phyloP scores from a whole-genome alignment of 202 grass and related monocot species.

The Cymbopogon flexuosus region DNA sequence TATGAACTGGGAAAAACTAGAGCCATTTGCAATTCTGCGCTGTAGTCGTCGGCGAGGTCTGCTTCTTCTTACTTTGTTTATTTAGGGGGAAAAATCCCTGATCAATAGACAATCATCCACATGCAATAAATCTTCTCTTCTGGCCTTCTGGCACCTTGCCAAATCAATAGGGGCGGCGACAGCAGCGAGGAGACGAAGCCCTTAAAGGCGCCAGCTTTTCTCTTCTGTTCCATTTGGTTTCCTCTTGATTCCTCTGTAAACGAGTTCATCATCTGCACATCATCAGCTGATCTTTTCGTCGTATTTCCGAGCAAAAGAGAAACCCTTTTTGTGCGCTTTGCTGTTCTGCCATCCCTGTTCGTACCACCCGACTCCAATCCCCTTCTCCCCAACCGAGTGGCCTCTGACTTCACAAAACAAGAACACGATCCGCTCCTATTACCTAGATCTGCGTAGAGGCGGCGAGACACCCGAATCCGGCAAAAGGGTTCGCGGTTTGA shows the following conservation, averaged over 20 bases:
- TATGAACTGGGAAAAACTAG: neutral
- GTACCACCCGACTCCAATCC: neutral
- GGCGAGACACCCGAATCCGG: constrained; percentile 21
- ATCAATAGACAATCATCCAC: neutral
- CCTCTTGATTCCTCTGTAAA: neutral
- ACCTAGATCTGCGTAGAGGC: constrained; percentile 46
- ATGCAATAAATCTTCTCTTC: constrained; percentile 17
- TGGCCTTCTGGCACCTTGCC: constrained; percentile 1
- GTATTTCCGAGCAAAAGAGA: neutral
- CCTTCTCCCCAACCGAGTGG: neutral
- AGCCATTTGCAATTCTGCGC: neutral
- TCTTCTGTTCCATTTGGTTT: neutral
- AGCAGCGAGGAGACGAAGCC: neutral
- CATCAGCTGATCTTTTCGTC: neutral
- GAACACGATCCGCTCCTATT: constrained; percentile 11
- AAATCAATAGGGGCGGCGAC: neutral
- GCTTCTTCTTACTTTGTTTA: neutral
- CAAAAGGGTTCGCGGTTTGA: constrained; percentile 1
- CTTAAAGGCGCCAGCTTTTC: constrained; percentile 7
- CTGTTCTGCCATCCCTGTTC: neutral
- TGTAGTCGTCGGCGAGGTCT: neutral
- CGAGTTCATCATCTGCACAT: neutral
- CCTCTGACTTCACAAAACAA: neutral
- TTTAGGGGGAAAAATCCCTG: neutral
- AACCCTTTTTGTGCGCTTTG: neutral